A percentile compares a stretch with the other conserved stretches of the same genome.
phyloP scores from a whole-genome alignment of 805 yeast species.

The Lipomyces mesembrius region DNA sequence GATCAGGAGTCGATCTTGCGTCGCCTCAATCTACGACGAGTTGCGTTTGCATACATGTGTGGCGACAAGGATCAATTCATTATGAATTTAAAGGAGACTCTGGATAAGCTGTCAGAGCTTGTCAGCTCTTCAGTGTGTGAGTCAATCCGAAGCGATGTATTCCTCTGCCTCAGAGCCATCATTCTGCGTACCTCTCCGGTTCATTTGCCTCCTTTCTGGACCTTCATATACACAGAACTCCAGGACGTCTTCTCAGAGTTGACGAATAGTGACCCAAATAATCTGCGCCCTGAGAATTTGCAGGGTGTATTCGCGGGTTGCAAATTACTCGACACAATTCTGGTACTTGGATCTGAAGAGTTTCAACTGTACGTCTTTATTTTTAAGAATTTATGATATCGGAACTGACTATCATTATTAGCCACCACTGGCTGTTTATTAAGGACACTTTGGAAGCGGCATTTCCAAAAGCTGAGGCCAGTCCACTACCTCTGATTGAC shows the following conservation, averaged over 20 bases:
- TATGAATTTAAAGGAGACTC: constrained; percentile 54
- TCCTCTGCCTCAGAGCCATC: constrained; percentile 66
- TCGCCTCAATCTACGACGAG: constrained; percentile 60
- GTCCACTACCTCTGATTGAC: constrained; percentile 51
- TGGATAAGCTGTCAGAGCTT: constrained; percentile 53
- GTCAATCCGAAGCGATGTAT: constrained; percentile 51
- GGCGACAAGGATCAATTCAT: constrained; percentile 63
- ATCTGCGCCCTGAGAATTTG: constrained; percentile 45
- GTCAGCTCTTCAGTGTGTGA: constrained; percentile 45
- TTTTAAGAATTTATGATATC: neutral
- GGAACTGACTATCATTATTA: neutral
- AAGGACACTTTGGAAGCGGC: constrained; percentile 67
- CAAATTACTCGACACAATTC: constrained; percentile 75
- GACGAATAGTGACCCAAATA: constrained; percentile 43
- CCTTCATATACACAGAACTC: constrained; percentile 64
- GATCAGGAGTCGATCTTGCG: constrained; percentile 66
- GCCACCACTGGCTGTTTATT: constrained; percentile 82
- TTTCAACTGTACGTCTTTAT: constrained; percentile 57
- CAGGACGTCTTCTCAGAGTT: constrained; percentile 54
- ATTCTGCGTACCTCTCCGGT: constrained; percentile 63
- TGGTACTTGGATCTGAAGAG: constrained; percentile 74
- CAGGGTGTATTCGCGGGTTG: constrained; percentile 61
- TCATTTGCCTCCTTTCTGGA: constrained; percentile 74
- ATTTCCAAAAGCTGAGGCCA: constrained; percentile 47
- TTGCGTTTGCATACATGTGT: constrained; percentile 65